These are phyloP conservation scores for Furcasterigmium furcatum DNA, from an alignment of 2,329 filamentous ascomycete genomes.

Conservation along the genomic window DNA sequence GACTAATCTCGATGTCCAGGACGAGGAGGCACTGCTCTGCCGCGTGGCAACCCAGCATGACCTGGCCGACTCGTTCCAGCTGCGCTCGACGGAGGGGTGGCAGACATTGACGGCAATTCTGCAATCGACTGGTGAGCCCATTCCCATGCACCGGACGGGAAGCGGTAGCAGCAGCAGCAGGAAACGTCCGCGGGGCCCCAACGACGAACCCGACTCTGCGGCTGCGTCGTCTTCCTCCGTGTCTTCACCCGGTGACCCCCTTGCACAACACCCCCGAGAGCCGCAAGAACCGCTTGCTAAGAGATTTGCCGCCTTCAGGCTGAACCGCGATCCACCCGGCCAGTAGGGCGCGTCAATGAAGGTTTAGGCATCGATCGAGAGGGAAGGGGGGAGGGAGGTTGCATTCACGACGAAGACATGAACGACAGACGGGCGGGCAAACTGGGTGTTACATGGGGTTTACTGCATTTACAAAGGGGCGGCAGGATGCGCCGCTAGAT, in stretches of 20 bases:
- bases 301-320: slow-evolving; percentile 64
- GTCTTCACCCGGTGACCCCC: neutral
- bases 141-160: slow-evolving; percentile 41
- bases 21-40: slow-evolving; percentile 84
- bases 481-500: too few relatives aligned
- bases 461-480: too few relatives aligned
- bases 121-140: slow-evolving; percentile 95
- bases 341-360: neutral
- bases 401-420: too few relatives aligned
- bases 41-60: slow-evolving; percentile 80
- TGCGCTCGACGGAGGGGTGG: slow-evolving; percentile 88
- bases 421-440: too few relatives aligned
- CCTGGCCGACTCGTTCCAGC: slow-evolving; percentile 74
- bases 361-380: neutral
- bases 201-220: slow-evolving; percentile 24
- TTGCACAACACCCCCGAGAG: slow-evolving; percentile 17
- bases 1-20: slow-evolving; percentile 47
- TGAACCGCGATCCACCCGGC: slow-evolving; percentile 34
- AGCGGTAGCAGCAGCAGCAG: neutral
- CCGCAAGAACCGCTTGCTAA: slow-evolving; percentile 59
- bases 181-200: slow-evolving; percentile 58
- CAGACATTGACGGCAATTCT: slow-evolving; percentile 90
- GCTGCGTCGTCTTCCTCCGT: slow-evolving; percentile 1
- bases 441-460: too few relatives aligned
- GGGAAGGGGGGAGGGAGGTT: too few relatives aligned